Conservation (phyloP, 164 flowering plant species). For the Echeveria elegans region DNA sequence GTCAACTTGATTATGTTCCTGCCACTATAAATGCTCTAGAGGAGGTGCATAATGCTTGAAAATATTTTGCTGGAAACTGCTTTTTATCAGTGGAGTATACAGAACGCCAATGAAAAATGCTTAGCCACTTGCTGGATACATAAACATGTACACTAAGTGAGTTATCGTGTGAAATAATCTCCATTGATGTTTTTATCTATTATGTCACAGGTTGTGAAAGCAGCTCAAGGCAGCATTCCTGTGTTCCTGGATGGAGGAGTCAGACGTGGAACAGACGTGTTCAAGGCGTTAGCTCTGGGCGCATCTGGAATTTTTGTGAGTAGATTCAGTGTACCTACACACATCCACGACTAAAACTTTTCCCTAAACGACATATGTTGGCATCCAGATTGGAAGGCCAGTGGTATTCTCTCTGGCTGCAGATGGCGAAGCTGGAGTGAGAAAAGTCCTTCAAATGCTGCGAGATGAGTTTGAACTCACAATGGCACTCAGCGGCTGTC, state of each 20-base stretch:
- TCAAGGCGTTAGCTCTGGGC: conserved; percentile 93
- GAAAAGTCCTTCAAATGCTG: conserved; percentile 62
- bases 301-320: conserved; percentile 93
- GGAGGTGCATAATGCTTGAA: conserved; percentile 20
- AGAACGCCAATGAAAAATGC: background rate
- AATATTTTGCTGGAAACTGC: no score
- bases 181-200: background rate
- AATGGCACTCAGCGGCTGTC: conserved; percentile 69
- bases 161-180: background rate
- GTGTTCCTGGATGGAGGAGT: conserved; percentile 59
- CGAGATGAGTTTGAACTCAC: conserved; percentile 72
- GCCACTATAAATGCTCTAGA: conserved; percentile 38
- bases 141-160: background rate
- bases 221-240: conserved; percentile 35
- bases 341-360: no score
- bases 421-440: conserved; percentile 65
- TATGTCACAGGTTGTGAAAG: conserved; percentile 29
- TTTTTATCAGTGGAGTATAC: no score
- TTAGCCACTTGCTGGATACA: background rate
- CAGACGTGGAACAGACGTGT: conserved; percentile 94
- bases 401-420: conserved; percentile 51
- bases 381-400: conserved; percentile 59
- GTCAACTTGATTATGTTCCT: conserved; percentile 40
- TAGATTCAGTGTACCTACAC: background rate
- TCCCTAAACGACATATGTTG: background rate